A percentile compares a stretch with the other conserved stretches of the same genome.
Evolutionary conservation across 139 green algal genomes (phyloP).

Genomic region (Haematococcus lacustris): DNA sequence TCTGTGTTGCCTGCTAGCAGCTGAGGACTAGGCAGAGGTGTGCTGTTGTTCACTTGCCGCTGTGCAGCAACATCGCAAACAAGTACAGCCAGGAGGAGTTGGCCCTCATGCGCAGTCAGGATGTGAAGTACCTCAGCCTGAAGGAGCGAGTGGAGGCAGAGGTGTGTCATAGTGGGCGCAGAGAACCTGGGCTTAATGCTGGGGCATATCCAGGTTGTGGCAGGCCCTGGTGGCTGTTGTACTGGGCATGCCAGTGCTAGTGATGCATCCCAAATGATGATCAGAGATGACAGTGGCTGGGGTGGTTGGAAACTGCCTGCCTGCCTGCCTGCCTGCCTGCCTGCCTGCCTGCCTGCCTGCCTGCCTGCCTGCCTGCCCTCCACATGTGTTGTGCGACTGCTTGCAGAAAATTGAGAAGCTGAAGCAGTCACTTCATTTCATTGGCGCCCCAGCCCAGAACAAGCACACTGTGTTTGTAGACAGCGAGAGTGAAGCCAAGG

Average conservation of each 20-base stretch:
- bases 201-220: slow-evolving; percentile 29
- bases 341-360: too few relatives aligned
- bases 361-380: too few relatives aligned
- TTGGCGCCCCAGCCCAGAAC: slow-evolving; percentile 46
- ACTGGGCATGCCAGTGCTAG: neutral
- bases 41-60: too few relatives aligned
- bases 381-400: neutral
- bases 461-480: slow-evolving; percentile 39
- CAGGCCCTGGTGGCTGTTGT: neutral
- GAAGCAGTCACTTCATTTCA: slow-evolving; percentile 69
- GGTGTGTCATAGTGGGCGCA: too few relatives aligned
- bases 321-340: too few relatives aligned
- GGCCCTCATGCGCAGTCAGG: slow-evolving; percentile 89
- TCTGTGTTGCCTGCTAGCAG: too few relatives aligned
- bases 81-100: slow-evolving; percentile 91
- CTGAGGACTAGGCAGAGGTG: too few relatives aligned
- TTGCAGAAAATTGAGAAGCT: slow-evolving; percentile 77
- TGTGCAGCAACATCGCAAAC: too few relatives aligned
- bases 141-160: slow-evolving; percentile 70
- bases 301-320: too few relatives aligned
- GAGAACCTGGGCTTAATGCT: too few relatives aligned
- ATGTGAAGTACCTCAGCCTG: slow-evolving; percentile 75
- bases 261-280: neutral
- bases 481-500: slow-evolving; percentile 26
- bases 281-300: slow-evolving; percentile 22